phyloP scores from a whole-genome alignment of 768 basidiomycete genomes.

The Ramaria rubella region DNA sequence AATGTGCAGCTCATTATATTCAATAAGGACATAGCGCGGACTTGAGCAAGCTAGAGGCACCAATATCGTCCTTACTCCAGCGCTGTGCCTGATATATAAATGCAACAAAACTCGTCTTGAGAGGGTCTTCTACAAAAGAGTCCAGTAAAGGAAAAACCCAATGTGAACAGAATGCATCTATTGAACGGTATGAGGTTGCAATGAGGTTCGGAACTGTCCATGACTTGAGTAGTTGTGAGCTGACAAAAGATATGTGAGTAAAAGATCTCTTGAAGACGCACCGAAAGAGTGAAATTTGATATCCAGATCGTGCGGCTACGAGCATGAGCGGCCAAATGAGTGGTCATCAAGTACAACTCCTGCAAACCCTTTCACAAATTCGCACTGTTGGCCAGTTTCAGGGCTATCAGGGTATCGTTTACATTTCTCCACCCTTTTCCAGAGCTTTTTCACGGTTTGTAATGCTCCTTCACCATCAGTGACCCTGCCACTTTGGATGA shows the following conservation, averaged over 20 bases:
- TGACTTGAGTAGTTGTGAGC: neutral
- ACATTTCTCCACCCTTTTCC: constrained; percentile 75
- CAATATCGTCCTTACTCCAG: no score
- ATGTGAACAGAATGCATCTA: neutral
- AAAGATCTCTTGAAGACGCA: neutral
- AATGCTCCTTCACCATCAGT: constrained; percentile 60
- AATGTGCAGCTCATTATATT: no score
- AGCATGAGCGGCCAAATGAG: neutral
- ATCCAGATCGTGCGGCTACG: neutral
- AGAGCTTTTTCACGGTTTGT: constrained; percentile 56
- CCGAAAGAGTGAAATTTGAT: neutral
- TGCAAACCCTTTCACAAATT: constrained; percentile 59
- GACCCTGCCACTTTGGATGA: constrained; percentile 59
- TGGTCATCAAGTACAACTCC: constrained; percentile 4
- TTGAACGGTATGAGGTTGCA: neutral
- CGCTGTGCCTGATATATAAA: no score
- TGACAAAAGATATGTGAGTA: neutral
- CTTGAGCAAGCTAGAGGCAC: no score
- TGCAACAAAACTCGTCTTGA: no score
- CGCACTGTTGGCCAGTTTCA: constrained; percentile 73
- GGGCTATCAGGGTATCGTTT: constrained; percentile 68
- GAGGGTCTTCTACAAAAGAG: no score
- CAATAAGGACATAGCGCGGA: no score
- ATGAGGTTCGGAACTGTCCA: neutral
- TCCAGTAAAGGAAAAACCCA: no score